Base-by-base conservation (phyloP, 441 rosid genomes). In the Euphorbia celastroides region DNA sequence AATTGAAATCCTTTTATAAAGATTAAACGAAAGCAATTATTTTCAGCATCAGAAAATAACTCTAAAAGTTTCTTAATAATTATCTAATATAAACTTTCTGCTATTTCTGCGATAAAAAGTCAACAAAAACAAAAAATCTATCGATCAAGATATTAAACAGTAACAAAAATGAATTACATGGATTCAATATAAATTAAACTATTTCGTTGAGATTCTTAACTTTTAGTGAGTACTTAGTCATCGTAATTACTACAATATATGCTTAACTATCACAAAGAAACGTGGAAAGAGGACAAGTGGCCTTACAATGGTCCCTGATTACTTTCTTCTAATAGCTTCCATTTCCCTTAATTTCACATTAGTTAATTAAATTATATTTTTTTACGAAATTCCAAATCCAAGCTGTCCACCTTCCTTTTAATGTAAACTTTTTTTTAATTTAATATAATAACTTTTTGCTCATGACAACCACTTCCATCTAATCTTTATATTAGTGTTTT, bases 131-230 rank as follows among this genome's bases (percentile, higher is more conserved):
- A n/a, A n/a, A n/a, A n/a, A n/a, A n/a, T n/a, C n/a, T n/a, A n/a
- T n/a, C n/a, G n/a, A n/a, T n/a, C n/a, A n/a, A n/a, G n/a, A n/a
- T n/a, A n/a, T n/a, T 38, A 38, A 38, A 38, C 44, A 11, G 1
- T 38, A 38, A 14, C 12, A 7, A 38, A 14, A 1, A 38, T 3
- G 10, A n/a, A n/a, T n/a, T 17, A 14, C 14, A 13, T 41, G 12
- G 1, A 9, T 26, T 14, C 1, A 10, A 3, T 14, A 74, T 59
- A 79, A 64, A 75, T 62, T 71, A 57, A 69, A 50, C 9, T 6
- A 19, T 77, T 78, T 77, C 80, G 80, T 82, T 75, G 81, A 65
- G 70, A 60, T 59, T 71, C 60, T 73, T 65, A 71, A 26, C 28
- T 25, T 10, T 12, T 19, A 9, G 44, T 34, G 4, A 38, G 44